phyloP scores from a whole-genome alignment of 2,329 filamentous ascomycete species.

The Boeremia exigua region DNA sequence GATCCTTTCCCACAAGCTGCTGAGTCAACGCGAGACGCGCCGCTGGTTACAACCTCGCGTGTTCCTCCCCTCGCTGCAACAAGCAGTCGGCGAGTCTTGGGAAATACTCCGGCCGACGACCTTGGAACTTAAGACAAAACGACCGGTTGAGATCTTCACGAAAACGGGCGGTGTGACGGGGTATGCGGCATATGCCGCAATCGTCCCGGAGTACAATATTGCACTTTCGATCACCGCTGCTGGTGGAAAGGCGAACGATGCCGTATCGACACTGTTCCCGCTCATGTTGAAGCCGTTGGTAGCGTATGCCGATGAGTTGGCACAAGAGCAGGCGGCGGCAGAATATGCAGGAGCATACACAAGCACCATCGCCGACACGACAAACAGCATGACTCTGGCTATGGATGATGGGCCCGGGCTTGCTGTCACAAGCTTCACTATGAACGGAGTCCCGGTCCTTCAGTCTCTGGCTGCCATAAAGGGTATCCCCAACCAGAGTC shows the following conservation, averaged over 20 bases:
- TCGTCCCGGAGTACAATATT: slow-evolving; percentile 35
- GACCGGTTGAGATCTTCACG: slow-evolving; percentile 33
- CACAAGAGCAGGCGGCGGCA: slow-evolving; percentile 20
- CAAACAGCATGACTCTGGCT: slow-evolving; percentile 15
- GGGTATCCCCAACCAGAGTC: slow-evolving; percentile 7
- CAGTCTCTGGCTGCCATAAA: slow-evolving; percentile 19
- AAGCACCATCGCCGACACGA: not conserved
- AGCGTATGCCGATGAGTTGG: slow-evolving; percentile 29
- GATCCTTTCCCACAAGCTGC: slow-evolving; percentile 23
- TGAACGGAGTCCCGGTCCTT: slow-evolving; percentile 27
- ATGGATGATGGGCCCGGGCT: slow-evolving; percentile 34
- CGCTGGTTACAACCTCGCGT: slow-evolving; percentile 33
- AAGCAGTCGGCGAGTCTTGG: slow-evolving; percentile 36
- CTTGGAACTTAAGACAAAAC: slow-evolving; percentile 20
- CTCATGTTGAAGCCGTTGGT: slow-evolving; percentile 22
- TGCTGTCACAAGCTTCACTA: slow-evolving; percentile 17
- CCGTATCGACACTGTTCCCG: slow-evolving; percentile 22
- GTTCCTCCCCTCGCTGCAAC: slow-evolving; percentile 25
- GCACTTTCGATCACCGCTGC: slow-evolving; percentile 31
- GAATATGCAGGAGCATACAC: slow-evolving; percentile 32
- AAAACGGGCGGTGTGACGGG: slow-evolving; percentile 34
- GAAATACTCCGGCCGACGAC: slow-evolving; percentile 33
- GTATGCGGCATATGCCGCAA: slow-evolving; percentile 26
- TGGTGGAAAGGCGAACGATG: slow-evolving; percentile 18
- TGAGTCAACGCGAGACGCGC: slow-evolving; percentile 22